These are phyloP conservation scores for Lentithecium fluviatile DNA, from an alignment of 495 filamentous ascomycete genomes.

Conservation along the genomic window DNA sequence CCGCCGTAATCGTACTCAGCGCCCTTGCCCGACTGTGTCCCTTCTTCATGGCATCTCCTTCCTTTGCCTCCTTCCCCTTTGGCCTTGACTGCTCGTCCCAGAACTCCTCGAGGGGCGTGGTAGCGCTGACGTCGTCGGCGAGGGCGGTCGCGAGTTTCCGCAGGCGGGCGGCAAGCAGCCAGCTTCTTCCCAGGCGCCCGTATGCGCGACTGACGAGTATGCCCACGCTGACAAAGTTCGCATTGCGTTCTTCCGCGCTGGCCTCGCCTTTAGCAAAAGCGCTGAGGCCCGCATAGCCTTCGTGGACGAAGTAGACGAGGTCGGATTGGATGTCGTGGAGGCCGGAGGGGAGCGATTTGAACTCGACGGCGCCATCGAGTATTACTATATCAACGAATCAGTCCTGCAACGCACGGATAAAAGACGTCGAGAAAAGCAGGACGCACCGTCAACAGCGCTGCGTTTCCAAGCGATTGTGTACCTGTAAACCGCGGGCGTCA, in stretches of 20 bases:
- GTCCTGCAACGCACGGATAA: conserved; percentile 20
- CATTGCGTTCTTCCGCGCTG: conserved; percentile 75
- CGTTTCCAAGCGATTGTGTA: conserved; percentile 87
- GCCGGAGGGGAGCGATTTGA: conserved; percentile 89
- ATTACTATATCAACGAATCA: conserved; percentile 56
- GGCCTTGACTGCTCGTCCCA: conserved; percentile 61
- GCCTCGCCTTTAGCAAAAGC: conserved; percentile 86
- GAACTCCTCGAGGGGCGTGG: conserved; percentile 67
- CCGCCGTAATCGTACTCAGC: conserved; percentile 29
- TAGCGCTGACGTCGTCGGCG: conserved; percentile 55
- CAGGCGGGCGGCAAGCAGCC: conserved; percentile 78
- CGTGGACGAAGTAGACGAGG: conserved; percentile 89
- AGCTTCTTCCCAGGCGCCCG: conserved; percentile 82
- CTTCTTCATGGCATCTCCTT: conserved; percentile 2
- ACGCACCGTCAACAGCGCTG: conserved; percentile 58
- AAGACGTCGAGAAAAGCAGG: conserved; percentile 5
- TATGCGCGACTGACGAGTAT: conserved; percentile 82
- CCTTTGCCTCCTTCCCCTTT: conserved; percentile 4
- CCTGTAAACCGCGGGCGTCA: conserved; percentile 39
- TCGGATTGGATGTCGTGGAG: conserved; percentile 86
- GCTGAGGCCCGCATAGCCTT: conserved; percentile 81
- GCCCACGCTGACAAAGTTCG: conserved; percentile 88
- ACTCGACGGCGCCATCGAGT: conserved; percentile 88
- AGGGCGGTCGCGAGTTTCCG: conserved; percentile 69
- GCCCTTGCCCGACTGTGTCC: conserved; percentile 27